phyloP scores from a whole-genome alignment of 768 basidiomycete genomes.

The Galerina marginata region DNA sequence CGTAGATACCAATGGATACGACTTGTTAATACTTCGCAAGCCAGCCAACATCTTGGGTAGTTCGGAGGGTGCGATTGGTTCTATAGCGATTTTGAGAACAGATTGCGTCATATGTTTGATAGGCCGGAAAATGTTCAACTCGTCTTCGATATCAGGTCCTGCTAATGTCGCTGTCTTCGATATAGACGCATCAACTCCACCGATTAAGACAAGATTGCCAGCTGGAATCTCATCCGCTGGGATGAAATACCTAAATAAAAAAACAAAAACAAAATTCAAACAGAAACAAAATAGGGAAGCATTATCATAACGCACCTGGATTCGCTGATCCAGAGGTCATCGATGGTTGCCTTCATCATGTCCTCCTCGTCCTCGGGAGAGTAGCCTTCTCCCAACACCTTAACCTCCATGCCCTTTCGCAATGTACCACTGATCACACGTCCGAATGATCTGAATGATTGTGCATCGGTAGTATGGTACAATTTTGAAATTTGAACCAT shows the following conservation, averaged over 20 bases:
- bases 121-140: slow-evolving; percentile 93
- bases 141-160: slow-evolving; percentile 74
- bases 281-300: background rate
- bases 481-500: slow-evolving; percentile 95
- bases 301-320: slow-evolving; percentile 63
- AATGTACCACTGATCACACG: slow-evolving; percentile 93
- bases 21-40: slow-evolving; percentile 95
- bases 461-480: slow-evolving; percentile 96
- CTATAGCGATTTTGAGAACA: slow-evolving; percentile 96
- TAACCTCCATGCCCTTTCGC: slow-evolving; percentile 80
- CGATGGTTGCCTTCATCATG: slow-evolving; percentile 84
- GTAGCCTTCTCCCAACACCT: slow-evolving; percentile 98
- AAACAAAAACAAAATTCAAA: slow-evolving; percentile 17
- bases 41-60: slow-evolving; percentile 99
- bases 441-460: slow-evolving; percentile 95
- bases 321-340: slow-evolving; percentile 91
- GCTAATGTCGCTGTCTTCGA: slow-evolving; percentile 93
- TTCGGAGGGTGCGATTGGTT: slow-evolving; percentile 97
- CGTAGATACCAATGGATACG: slow-evolving; percentile 91
- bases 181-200: slow-evolving; percentile 93
- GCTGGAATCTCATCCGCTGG: slow-evolving; percentile 88
- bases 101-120: slow-evolving; percentile 97
- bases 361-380: slow-evolving; percentile 99
- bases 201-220: slow-evolving; percentile 91
- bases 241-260: slow-evolving; percentile 78